Conservation (phyloP, 352 stramenopile species). For the Phytophthora tentaculata region DNA sequence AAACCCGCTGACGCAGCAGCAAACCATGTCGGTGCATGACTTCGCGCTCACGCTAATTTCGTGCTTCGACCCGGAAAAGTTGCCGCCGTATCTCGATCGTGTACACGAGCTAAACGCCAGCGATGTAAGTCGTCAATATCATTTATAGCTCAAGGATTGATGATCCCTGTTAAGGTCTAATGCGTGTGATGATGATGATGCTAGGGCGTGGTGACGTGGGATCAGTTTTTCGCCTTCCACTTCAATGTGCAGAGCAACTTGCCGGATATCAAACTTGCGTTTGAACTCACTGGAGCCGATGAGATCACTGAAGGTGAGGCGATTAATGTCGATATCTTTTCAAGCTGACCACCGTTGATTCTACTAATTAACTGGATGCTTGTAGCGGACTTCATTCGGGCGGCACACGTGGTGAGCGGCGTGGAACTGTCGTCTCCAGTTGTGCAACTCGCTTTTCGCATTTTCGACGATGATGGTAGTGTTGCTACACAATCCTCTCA, state of each 20-base stretch:
- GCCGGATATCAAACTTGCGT: conserved; percentile 74
- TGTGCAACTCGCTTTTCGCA: conserved; percentile 74
- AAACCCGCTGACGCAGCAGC: conserved; percentile 47
- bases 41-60: conserved; percentile 81
- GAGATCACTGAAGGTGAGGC: conserved; percentile 74
- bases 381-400: conserved; percentile 73
- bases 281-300: conserved; percentile 64
- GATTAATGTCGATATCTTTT: not conserved
- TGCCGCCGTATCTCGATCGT: conserved; percentile 63
- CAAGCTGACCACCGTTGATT: not conserved
- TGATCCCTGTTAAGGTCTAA: not conserved
- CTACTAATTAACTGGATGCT: not conserved
- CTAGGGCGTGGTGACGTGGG: conserved; percentile 68
- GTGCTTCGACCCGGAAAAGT: conserved; percentile 71
- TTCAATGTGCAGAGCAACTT: conserved; percentile 76
- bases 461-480: conserved; percentile 78
- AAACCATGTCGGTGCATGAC: conserved; percentile 75
- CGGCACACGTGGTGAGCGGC: conserved; percentile 63
- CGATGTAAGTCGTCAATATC: conserved; percentile 40
- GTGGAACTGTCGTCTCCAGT: conserved; percentile 73
- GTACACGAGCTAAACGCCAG: conserved; percentile 66
- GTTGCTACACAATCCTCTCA: not conserved
- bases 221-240: conserved; percentile 79
- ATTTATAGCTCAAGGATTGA: not conserved
- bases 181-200: not conserved